Evolutionary conservation across 306 rosid genomes (phyloP).

Genomic region (Pterocarpus santalinus): DNA sequence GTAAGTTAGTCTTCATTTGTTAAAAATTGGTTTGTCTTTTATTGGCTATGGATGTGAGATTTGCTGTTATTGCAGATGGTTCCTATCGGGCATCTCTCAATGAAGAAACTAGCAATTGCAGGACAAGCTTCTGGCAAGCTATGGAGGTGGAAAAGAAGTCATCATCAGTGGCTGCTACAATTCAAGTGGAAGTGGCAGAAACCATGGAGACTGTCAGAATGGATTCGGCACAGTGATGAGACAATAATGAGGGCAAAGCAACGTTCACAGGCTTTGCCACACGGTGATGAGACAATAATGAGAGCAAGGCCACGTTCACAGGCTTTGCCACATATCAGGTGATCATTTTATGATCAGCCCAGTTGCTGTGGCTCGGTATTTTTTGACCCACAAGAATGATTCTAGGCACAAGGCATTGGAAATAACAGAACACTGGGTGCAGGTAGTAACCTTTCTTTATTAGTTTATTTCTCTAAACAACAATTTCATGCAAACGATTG

Average conservation of each 20-base stretch:
- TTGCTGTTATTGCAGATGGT: conserved; percentile 76
- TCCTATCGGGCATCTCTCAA: conserved; percentile 84
- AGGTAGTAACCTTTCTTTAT: conserved; percentile 48
- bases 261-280: conserved; percentile 75
- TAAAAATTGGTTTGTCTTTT: conserved; percentile 33
- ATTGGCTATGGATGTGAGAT: conserved; percentile 43
- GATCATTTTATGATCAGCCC: conserved; percentile 57
- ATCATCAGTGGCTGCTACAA: conserved; percentile 96
- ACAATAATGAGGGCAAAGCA: conserved; percentile 85
- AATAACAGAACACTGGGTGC: conserved; percentile 50
- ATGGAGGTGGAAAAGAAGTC: conserved; percentile 99
- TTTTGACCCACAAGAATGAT: conserved; percentile 58
- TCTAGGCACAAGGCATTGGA: conserved; percentile 53
- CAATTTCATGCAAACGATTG: conserved; percentile 38
- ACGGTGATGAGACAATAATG: conserved; percentile 90
- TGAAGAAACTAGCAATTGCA: conserved; percentile 78
- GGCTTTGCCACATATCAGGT: conserved; percentile 63
- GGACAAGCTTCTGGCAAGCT: conserved; percentile 93
- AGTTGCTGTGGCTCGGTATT: conserved; percentile 51
- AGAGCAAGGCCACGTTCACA: conserved; percentile 86
- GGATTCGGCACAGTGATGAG: conserved; percentile 96
- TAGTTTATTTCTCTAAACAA: conserved; percentile 26
- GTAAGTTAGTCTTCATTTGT: conserved; percentile 52
- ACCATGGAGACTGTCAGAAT: conserved; percentile 99
- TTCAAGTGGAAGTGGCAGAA: conserved; percentile 99